A percentile compares a stretch with the other conserved stretches of the same genome.
Evolutionary conservation across 345 rosid genomes (phyloP).

Genomic region (Salix udensis): DNA sequence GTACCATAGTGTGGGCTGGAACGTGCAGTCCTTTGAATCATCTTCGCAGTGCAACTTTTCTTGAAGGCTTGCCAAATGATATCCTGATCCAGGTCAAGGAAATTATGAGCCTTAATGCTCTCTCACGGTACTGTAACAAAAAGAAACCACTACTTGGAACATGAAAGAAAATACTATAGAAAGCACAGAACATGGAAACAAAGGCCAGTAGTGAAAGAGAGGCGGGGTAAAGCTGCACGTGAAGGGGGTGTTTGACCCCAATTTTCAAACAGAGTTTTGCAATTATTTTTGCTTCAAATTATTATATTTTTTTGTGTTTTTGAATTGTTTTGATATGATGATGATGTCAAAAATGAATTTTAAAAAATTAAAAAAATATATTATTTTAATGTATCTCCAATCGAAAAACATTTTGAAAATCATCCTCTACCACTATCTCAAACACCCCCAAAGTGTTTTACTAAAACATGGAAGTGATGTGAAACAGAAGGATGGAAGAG

Average conservation of each 20-base stretch:
- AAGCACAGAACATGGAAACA: neutral
- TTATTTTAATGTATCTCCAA: no score
- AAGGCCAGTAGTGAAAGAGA: neutral
- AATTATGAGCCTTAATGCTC: neutral
- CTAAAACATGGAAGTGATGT: neutral
- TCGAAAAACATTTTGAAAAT: no score
- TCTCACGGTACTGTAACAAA: neutral
- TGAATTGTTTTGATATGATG: no score
- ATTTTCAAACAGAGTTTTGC: no score
- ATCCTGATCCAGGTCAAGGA: slow-evolving; percentile 41
- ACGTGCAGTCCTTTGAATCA: slow-evolving; percentile 45
- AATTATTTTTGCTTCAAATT: no score
- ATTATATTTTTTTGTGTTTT: no score
- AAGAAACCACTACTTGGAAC: neutral
- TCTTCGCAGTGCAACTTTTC: slow-evolving; percentile 62
- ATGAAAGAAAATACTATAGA: neutral
- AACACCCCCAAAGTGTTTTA: neutral
- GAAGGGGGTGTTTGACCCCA: no score
- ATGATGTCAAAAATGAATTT: no score
- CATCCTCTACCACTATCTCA: no score
- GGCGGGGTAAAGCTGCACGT: no score
- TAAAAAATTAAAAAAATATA: no score
- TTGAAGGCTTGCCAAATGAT: slow-evolving; percentile 57
- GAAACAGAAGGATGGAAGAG: neutral
- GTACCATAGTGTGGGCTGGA: slow-evolving; percentile 60